These are phyloP conservation scores for Wickerhamiella parazyma DNA, from an alignment of 805 yeast genomes.

Conservation along the genomic window DNA sequence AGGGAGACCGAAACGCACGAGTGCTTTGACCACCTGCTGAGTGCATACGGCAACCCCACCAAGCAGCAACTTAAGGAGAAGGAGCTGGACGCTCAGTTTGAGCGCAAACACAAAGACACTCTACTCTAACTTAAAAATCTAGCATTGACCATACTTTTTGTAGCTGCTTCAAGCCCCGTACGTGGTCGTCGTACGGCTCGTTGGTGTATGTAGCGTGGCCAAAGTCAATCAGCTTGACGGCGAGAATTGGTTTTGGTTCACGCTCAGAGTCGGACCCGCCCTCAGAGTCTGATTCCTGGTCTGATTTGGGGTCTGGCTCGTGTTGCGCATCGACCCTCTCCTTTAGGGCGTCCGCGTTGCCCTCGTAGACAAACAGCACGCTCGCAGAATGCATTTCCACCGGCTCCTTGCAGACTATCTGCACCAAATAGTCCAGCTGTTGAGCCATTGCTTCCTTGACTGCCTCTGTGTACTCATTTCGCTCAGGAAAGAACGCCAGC, in stretches of 20 bases:
- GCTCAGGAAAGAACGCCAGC: slow-evolving; percentile 30
- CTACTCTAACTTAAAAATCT: too few relatives aligned
- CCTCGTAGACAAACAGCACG: slow-evolving; percentile 60
- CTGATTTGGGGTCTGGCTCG: slow-evolving; percentile 9
- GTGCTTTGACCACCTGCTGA: slow-evolving; percentile 5
- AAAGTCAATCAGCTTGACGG: slow-evolving; percentile 67
- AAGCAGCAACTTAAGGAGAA: not conserved
- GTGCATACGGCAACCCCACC: not conserved
- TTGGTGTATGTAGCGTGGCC: slow-evolving; percentile 61
- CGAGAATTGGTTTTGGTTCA: slow-evolving; percentile 32
- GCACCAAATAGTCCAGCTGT: slow-evolving; percentile 53
- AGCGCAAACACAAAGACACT: not conserved
- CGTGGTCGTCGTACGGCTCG: slow-evolving; percentile 59
- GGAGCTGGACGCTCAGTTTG: not conserved
- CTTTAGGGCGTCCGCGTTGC: slow-evolving; percentile 44
- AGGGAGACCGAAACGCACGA: slow-evolving; percentile 3
- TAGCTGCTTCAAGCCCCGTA: slow-evolving; percentile 57
- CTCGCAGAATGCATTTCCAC: slow-evolving; percentile 19
- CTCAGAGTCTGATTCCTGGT: slow-evolving; percentile 19
- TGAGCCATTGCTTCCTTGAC: slow-evolving; percentile 36
- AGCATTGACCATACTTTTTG: slow-evolving; percentile 20
- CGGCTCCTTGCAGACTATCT: slow-evolving; percentile 40
- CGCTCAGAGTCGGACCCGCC: too few relatives aligned
- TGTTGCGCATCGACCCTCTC: slow-evolving; percentile 20
- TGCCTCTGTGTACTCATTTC: slow-evolving; percentile 15